Percentiles rank a stretch among this genome's conserved stretches.
Evolutionary conservation across 352 stramenopile genomes (phyloP).

Genomic region (Aphanomyces cochlioides): DNA sequence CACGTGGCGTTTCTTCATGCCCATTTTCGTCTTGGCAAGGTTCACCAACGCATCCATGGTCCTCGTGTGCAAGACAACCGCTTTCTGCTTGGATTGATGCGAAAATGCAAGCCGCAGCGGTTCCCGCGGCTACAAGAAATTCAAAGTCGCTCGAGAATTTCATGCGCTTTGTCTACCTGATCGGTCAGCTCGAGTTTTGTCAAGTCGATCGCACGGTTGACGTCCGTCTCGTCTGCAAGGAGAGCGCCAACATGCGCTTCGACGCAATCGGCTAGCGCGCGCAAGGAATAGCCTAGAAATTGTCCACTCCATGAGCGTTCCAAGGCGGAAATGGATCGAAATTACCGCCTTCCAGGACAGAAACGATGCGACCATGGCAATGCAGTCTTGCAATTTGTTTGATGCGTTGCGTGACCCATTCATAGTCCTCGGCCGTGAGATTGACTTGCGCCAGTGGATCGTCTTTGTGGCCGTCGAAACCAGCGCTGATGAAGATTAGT

Average conservation of each 20-base stretch:
- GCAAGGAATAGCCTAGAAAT: constrained; percentile 42
- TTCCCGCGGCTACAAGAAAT: too few species aligned
- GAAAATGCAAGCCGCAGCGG: neutral
- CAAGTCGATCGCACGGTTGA: too few species aligned
- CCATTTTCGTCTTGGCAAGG: constrained; percentile 6
- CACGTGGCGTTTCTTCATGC: constrained; percentile 24
- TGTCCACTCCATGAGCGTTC: neutral
- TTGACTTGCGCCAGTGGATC: constrained; percentile 49
- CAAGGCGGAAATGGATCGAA: neutral
- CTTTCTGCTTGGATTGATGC: neutral
- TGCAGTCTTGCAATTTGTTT: constrained; percentile 41
- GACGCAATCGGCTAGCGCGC: constrained; percentile 45
- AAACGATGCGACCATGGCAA: constrained; percentile 50
- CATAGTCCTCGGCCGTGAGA: constrained; percentile 47
- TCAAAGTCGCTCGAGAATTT: too few species aligned
- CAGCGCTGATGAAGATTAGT: constrained; percentile 75
- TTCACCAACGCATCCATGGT: constrained; percentile 7
- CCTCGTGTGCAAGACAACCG: neutral
- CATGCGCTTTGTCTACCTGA: too few species aligned
- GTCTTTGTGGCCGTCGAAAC: constrained; percentile 75
- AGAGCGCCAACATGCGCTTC: constrained; percentile 51
- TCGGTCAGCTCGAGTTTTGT: too few species aligned
- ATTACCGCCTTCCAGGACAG: constrained; percentile 45
- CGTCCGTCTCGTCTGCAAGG: neutral
- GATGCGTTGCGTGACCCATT: constrained; percentile 53